A percentile compares a stretch with the other conserved stretches of the same genome.
Conservation (phyloP, 2,329 filamentous ascomycete species). For the Cladophialophora psammophila region DNA sequence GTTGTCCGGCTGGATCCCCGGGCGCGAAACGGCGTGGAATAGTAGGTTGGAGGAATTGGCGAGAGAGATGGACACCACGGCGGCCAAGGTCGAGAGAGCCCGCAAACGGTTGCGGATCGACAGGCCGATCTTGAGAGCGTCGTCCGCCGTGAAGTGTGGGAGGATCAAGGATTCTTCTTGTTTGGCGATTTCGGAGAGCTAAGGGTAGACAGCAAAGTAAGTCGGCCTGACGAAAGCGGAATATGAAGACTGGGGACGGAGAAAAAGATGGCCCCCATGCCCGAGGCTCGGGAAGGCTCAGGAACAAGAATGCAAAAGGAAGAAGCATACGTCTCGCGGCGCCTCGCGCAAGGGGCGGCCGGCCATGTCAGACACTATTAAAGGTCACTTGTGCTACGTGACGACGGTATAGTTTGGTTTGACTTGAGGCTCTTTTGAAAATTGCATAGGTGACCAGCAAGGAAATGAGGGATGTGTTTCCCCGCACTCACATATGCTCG, state of each 20-base stretch:
- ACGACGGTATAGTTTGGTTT: neutral
- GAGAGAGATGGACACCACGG: constrained; percentile 52
- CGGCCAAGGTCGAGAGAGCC: constrained; percentile 45
- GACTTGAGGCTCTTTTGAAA: neutral
- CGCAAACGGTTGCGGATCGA: constrained; percentile 50
- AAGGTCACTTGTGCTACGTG: neutral
- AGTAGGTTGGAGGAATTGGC: constrained; percentile 62
- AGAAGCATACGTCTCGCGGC: constrained; percentile 35
- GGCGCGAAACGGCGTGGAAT: constrained; percentile 73
- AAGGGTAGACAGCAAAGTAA: neutral
- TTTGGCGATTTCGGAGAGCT: constrained; percentile 35
- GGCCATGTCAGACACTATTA: constrained; percentile 14
- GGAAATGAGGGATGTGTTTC: neutral
- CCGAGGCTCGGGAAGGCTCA: neutral
- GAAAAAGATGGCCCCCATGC: neutral
- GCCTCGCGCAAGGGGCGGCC: constrained; percentile 29
- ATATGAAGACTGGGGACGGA: neutral
- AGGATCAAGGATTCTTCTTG: constrained; percentile 43
- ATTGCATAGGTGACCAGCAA: neutral
- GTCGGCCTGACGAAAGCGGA: neutral
- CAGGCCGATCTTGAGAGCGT: constrained; percentile 50
- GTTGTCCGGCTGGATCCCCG: constrained; percentile 74
- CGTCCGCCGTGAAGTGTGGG: constrained; percentile 48
- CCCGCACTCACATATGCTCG: neutral
- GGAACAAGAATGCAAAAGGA: neutral